phyloP scores from a whole-genome alignment of 1,139 yeast species.

The Pneumocystis carinii region DNA sequence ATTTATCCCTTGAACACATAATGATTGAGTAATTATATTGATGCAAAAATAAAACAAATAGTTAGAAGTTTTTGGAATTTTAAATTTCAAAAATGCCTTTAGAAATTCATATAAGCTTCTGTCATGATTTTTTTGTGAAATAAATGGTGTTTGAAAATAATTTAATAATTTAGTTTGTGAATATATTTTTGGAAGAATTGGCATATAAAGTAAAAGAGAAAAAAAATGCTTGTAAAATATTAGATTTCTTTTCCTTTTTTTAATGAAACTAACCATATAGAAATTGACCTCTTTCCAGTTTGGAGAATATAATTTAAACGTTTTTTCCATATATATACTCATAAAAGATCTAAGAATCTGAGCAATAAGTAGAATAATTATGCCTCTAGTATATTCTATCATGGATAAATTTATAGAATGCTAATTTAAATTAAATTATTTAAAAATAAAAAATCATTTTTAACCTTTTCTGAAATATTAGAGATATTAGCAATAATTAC shows the following conservation, averaged over 20 bases:
- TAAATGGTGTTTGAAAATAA: conserved; percentile 9
- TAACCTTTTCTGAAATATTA: conserved; percentile 3
- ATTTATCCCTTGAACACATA: conserved; percentile 57
- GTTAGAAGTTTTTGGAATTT: conserved; percentile 10
- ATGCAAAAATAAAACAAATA: conserved; percentile 24
- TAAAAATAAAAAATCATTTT: conserved; percentile 2
- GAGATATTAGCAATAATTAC: conserved; percentile 37
- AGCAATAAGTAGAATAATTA: conserved; percentile 32
- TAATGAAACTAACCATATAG: conserved; percentile 25
- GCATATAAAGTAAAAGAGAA: conserved; percentile 40
- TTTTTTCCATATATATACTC: conserved; percentile 42
- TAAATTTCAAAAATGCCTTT: neutral
- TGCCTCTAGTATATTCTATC: conserved; percentile 28
- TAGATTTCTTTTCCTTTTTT: neutral
- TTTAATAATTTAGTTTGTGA: conserved; percentile 16
- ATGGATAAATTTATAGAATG: neutral
- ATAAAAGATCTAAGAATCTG: conserved; percentile 38
- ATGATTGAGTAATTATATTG: conserved; percentile 46
- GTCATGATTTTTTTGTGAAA: neutral
- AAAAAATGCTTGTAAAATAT: conserved; percentile 30
- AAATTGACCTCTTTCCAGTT: conserved; percentile 55
- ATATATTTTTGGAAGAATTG: conserved; percentile 22
- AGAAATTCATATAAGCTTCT: conserved; percentile 2
- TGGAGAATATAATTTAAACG: conserved; percentile 37
- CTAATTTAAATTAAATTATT: conserved; percentile 13